Evolutionary conservation across 2,329 filamentous ascomycete genomes (phyloP), one percentile per base, ranked within the genome.

Genomic region (Diaporthe vaccinii): DNA sequence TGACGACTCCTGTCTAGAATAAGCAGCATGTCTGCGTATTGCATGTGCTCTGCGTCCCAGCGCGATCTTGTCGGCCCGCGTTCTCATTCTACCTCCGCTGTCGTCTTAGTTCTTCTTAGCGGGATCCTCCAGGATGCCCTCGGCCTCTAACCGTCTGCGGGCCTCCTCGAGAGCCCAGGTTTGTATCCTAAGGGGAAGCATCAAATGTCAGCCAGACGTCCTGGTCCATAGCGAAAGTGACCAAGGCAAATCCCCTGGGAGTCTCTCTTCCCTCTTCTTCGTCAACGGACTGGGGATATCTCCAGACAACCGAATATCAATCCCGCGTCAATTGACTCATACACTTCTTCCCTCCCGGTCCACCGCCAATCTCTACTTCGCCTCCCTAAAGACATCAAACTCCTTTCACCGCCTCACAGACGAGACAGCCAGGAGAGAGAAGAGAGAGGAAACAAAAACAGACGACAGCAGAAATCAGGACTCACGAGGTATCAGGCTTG

Each of bases 141-240:
- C 97, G 76, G 92, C 94, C 88, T 99, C 97, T 90, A 99, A 92
- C 88, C 97, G 91, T 88, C 97, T 91, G 83, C 97, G 91, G 72
- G 97, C 97, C 88, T 99, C 97, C 87, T 99, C 97, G 58, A 99
- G 92, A 78, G 97, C 97, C 97, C 97, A 99, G 73, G 96, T 98
- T 89, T 98, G 97, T 91, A 99, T 98, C 85, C 97, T 99, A 81
- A 81, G 44, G 4, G 17, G 71, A 39, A 25, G 31, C 28, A 78
- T 85, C 80, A 84, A 82, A 78, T 78, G 55, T 74, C 59, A 41
- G 72, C 72, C n/a, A 53, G 49, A 46, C 36, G 25, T 65, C 17
- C 36, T 36, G 36, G 7, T 14, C n/a, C 36, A 5, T 12, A 1
- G 1, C 22, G 12, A 31, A 25, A 4, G 10, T 22, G 25, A n/a